Conservation (phyloP, 306 rosid species). For the Erythrophleum fordii region DNA sequence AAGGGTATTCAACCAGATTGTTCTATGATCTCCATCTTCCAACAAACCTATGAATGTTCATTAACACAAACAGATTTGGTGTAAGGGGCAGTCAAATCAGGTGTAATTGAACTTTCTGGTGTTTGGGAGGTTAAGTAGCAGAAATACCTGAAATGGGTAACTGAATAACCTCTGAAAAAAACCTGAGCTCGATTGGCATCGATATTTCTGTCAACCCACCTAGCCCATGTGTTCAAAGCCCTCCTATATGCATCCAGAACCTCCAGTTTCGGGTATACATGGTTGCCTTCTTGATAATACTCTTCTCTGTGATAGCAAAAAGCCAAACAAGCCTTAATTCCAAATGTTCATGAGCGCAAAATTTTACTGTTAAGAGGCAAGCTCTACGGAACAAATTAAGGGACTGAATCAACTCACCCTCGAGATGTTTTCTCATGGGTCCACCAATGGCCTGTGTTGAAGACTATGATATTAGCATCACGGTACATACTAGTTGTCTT, state of each 20-base stretch:
- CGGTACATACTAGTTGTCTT: constrained; percentile 56
- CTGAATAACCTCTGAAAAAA: constrained; percentile 83
- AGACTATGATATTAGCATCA: constrained; percentile 83
- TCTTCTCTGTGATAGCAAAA: constrained; percentile 62
- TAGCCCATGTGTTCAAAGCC: constrained; percentile 83
- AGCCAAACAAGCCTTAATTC: background rate
- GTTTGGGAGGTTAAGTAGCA: background rate
- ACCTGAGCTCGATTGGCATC: constrained; percentile 63
- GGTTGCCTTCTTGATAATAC: constrained; percentile 90
- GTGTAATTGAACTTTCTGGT: background rate
- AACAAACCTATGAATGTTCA: background rate
- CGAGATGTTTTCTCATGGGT: constrained; percentile 91
- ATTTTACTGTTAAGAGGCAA: background rate
- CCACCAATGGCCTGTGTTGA: constrained; percentile 99
- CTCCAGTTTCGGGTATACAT: constrained; percentile 66
- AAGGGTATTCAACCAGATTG: constrained; percentile 3
- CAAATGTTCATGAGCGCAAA: background rate
- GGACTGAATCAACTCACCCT: constrained; percentile 56
- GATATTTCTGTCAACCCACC: constrained; percentile 67
- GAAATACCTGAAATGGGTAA: constrained; percentile 72
- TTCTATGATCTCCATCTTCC: background rate
- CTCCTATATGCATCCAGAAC: constrained; percentile 69
- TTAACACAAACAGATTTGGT: background rate
- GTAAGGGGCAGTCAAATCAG: background rate
- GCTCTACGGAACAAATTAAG: constrained; percentile 10